Percentiles rank a stretch among this genome's conserved stretches.
Conservation (phyloP, 306 rosid species). For the Hippophae rhamnoides region DNA sequence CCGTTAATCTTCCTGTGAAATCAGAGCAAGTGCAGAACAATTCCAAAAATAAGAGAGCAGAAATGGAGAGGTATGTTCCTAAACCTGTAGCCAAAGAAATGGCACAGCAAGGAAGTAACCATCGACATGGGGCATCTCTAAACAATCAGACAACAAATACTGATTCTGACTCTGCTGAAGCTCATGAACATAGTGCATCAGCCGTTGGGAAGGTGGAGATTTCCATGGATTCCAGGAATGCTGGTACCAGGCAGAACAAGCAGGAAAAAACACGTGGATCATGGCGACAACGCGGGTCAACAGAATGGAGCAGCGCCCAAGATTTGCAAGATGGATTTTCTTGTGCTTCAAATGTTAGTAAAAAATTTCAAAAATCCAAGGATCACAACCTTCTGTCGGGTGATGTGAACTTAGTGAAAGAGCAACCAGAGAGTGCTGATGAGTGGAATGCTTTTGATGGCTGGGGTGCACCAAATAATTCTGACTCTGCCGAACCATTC, state of each 20-base stretch:
- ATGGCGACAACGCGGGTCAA: slow-evolving; percentile 54
- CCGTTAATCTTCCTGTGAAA: slow-evolving; percentile 35
- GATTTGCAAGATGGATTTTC: slow-evolving; percentile 36
- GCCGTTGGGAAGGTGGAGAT: slow-evolving; percentile 35
- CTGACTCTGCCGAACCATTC: slow-evolving; percentile 32
- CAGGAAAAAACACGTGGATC: slow-evolving; percentile 61
- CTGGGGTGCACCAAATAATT: slow-evolving; percentile 27
- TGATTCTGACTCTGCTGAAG: slow-evolving; percentile 29
- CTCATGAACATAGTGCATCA: slow-evolving; percentile 24
- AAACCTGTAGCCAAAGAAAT: slow-evolving; percentile 95
- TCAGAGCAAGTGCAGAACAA: slow-evolving; percentile 47
- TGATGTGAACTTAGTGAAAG: slow-evolving; percentile 30
- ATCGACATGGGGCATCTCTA: slow-evolving; percentile 30
- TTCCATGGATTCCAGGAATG: slow-evolving; percentile 44
- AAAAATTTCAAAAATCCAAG: slow-evolving; percentile 28
- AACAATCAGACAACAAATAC: slow-evolving; percentile 37
- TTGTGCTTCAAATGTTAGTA: slow-evolving; percentile 26
- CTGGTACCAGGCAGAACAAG: slow-evolving; percentile 51
- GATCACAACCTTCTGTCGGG: slow-evolving; percentile 34
- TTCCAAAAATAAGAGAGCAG: slow-evolving; percentile 79
- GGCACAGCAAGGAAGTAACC: slow-evolving; percentile 73
- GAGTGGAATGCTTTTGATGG: slow-evolving; percentile 44
- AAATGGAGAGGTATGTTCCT: slow-evolving; percentile 87
- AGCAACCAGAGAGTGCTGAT: slow-evolving; percentile 34
- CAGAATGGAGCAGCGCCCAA: slow-evolving; percentile 35